These are phyloP conservation scores for Rhodamnia rubescens DNA, from an alignment of 345 rosid genomes.

Conservation along the genomic window DNA sequence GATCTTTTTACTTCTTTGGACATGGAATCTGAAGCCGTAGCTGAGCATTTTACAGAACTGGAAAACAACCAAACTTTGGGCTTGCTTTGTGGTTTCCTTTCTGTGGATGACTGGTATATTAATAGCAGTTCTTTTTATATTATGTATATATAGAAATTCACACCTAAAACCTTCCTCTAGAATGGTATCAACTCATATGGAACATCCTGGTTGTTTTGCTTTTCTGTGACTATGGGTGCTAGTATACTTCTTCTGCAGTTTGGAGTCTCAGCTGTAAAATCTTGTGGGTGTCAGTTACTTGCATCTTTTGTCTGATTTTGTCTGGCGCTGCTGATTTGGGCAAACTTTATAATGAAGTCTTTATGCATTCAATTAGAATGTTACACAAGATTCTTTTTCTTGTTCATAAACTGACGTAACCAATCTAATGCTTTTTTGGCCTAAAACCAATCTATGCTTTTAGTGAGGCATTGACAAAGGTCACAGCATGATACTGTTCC, in stretches of 20 bases:
- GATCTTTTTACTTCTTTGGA: slow-evolving; percentile 90
- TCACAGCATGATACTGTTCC: background rate
- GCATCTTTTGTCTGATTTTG: background rate
- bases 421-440: background rate
- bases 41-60: slow-evolving; percentile 67
- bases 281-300: background rate
- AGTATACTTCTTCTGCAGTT: background rate
- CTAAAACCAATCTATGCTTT: background rate
- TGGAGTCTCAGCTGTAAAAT: background rate
- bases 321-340: background rate
- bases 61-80: slow-evolving; percentile 87
- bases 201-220: background rate
- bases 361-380: background rate
- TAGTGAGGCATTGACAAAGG: background rate
- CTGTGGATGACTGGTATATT: slow-evolving; percentile 92
- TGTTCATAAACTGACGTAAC: background rate
- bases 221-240: background rate
- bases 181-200: too few relatives aligned
- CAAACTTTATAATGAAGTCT: background rate
- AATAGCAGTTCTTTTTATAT: slow-evolving; percentile 1
- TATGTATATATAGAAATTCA: background rate
- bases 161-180: too few relatives aligned
- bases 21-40: slow-evolving; percentile 86
- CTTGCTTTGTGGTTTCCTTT: slow-evolving; percentile 85
- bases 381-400: background rate